Conservation (phyloP, 257 asterid genomes). For the Rauvolfia tetraphylla region DNA sequence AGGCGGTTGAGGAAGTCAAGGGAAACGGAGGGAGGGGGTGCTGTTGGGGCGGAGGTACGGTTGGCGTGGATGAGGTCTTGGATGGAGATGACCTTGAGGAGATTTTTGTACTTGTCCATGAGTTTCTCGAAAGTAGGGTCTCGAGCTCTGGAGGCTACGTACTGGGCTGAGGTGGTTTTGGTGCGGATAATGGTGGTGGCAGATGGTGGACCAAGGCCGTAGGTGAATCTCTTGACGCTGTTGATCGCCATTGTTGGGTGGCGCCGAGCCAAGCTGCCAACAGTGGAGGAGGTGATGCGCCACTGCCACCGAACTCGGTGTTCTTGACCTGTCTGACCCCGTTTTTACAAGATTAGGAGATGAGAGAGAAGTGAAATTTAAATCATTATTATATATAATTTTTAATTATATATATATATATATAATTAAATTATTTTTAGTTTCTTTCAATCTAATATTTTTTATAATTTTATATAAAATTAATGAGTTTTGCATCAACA, state of each 20-base stretch:
- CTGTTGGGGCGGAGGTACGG: constrained; percentile 9
- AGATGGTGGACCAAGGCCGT: constrained; percentile 6
- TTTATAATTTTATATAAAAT: too few species aligned
- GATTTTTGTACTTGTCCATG: constrained; percentile 78
- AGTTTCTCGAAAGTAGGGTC: constrained; percentile 87
- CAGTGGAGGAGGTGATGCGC: neutral
- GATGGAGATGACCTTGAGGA: constrained; percentile 59
- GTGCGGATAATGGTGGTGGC: constrained; percentile 40
- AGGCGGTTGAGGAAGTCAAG: constrained; percentile 78
- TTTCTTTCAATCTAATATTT: too few species aligned
- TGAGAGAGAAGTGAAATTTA: too few species aligned
- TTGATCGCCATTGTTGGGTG: constrained; percentile 8
- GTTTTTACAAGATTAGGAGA: too few species aligned
- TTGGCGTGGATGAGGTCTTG: constrained; percentile 76
- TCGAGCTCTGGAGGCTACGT: constrained; percentile 67
- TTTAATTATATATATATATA: too few species aligned
- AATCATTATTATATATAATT: too few species aligned
- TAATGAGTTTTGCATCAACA: too few species aligned
- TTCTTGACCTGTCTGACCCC: too few species aligned
- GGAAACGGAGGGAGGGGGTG: constrained; percentile 54
- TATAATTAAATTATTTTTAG: too few species aligned
- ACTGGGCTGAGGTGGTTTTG: constrained; percentile 67
- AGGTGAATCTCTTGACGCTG: constrained; percentile 2
- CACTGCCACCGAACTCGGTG: too few species aligned
- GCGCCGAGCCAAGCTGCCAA: neutral